Base-by-base conservation (phyloP, 495 filamentous ascomycete genomes). In the Penicillium simplicissimum region DNA sequence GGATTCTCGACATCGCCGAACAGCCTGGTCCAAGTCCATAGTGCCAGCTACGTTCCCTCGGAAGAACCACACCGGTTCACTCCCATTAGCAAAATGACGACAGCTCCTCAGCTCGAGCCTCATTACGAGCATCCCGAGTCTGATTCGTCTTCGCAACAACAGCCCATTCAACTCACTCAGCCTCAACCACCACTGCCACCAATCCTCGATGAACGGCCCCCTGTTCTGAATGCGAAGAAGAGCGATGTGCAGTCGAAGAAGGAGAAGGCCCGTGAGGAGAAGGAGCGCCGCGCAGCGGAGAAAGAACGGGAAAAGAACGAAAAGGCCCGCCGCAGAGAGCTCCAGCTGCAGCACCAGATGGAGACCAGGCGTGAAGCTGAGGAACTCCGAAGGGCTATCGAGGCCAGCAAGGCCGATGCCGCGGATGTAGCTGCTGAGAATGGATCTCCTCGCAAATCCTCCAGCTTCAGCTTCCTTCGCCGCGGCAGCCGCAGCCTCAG, bases 221-320 rank as follows among this genome's bases (percentile, higher is more conserved):
- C 54, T 13, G 61, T 69, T 25, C 51, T 79, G n/a, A 76, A 64
- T 47, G 69, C 77, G 0, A 76, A 74, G 62, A 82, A 81, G 62
- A 81, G 78, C 43, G 80, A 84, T 42, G 40, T 74, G 28, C 79
- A 79, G 25, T 73, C 72, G 8, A 77, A 73, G 57, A 82, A 80
- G 59, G 81, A 83, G 35, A 76, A 71, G 49, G 74, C 71, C 7
- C 75, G 83, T 23, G 87, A 84, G 59, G 87, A 89, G 59, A 89
- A 89, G 65, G 88, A 87, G 51, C 78, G 80, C 8, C 88, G 86
- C 58, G 83, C 82, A 21, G 85, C 85, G 21, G 87, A 88, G 25
- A 93, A 89, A 65, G 88, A 89, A 38, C 80, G 77, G 57, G 81
- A 85, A 57, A 91, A 87, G 67, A 81, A 79, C 5, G 83, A 85